A percentile compares a stretch with the other conserved stretches of the same genome.
Conservation (phyloP, 768 basidiomycete species). For the Leccinum variicolor region DNA sequence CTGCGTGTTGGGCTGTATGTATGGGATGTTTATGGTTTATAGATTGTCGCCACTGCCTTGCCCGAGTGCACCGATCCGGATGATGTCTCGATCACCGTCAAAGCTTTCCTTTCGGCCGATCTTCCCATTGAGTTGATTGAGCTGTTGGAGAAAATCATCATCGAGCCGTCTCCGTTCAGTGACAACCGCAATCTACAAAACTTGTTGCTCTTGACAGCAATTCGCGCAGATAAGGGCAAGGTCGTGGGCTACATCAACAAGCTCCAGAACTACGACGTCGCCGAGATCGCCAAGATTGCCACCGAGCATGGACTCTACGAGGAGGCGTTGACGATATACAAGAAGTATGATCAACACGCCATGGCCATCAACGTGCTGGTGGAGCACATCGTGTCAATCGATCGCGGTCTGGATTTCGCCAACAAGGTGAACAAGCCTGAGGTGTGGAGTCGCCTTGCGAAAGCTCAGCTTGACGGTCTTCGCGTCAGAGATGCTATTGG, state of each 20-base stretch:
- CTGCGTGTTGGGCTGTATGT: not conserved
- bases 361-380: constrained; percentile 97
- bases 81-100: constrained; percentile 97
- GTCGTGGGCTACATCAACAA: constrained; percentile 98
- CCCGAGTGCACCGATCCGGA: constrained; percentile 98
- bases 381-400: constrained; percentile 96
- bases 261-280: constrained; percentile 90
- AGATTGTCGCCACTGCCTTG: constrained; percentile 92
- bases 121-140: constrained; percentile 97
- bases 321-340: constrained; percentile 95
- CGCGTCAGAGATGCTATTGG: constrained; percentile 98
- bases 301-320: constrained; percentile 95
- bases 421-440: constrained; percentile 95
- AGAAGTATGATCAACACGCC: constrained; percentile 94
- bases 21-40: not conserved
- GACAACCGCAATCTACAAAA: constrained; percentile 98
- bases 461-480: constrained; percentile 96
- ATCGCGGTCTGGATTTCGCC: constrained; percentile 94
- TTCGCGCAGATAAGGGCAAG: constrained; percentile 97
- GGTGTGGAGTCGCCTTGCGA: constrained; percentile 97
- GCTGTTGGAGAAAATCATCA: constrained; percentile 96
- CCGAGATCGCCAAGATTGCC: constrained; percentile 95
- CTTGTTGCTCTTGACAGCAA: constrained; percentile 89
- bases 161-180: constrained; percentile 95
- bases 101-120: constrained; percentile 96